Evolutionary conservation across 306 rosid genomes (phyloP), one percentile per base, ranked within the genome.

Genomic region (Lagenaria siceraria): DNA sequence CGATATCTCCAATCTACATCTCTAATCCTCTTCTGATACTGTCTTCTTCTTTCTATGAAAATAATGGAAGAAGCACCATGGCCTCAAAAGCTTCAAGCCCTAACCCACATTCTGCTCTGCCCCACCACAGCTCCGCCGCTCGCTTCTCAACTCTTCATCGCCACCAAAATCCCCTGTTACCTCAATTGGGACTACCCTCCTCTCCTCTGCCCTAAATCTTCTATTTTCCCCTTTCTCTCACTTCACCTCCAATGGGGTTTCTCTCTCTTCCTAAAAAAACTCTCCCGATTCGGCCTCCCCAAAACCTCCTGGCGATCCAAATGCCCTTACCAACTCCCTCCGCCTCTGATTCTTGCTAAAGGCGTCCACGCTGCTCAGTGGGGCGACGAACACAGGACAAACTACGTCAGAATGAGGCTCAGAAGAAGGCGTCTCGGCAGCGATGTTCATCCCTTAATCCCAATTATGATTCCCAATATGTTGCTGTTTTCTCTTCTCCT

Each of bases 181-280:
- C 88, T 92, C 62, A 85, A 88, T 11, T 92, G 96, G 96, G 97
- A 89, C 46, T 95, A 95, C 82, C 97, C 96, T 6, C 97, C 98
- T 4, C 15, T 94, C 77, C 92, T 94, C 65, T 92, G 96, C 83
- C 24, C 85, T 35, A 79, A 88, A 46, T 42, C 58, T 51, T 25
- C 83, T 0, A 27, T 27, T 61, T 35, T 27, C 74, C 12, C 80
- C 51, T 82, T 85, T 49, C 87, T 86, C 18, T 78, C 82, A 13
- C 80, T 85, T 77, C 90, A 87, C 53, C 82, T 81, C 22, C 83
- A 33, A 77, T 95, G 95, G 96, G 78, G 71, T 19, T 46, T 74
- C 80, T 85, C 96, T 10, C 83, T 89, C 36, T 90, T 89, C 89
- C 89, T 92, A 81, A 86, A 77, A 80, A 86, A 90, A 86, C 55